Percentiles rank a stretch among this genome's conserved stretches.
These are phyloP conservation scores for Teratosphaeriaceae sp. DNA, from an alignment of 2,329 filamentous ascomycete species.

Conservation along the genomic window DNA sequence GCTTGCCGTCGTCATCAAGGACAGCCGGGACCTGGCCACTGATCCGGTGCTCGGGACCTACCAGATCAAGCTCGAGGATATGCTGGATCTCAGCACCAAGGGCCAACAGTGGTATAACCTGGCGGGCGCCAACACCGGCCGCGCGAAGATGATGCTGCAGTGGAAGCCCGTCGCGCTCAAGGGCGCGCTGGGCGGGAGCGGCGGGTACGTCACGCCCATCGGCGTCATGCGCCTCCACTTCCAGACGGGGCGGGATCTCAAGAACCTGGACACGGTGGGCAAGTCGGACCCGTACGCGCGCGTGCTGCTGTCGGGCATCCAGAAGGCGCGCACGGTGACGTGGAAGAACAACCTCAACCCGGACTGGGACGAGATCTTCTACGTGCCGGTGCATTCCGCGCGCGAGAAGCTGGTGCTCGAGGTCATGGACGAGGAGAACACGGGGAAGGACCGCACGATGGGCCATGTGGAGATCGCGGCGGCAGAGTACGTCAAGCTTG, in stretches of 20 bases:
- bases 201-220: constrained; percentile 87
- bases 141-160: constrained; percentile 82
- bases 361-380: constrained; percentile 92
- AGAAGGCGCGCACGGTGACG: constrained; percentile 87
- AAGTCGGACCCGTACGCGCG: constrained; percentile 95
- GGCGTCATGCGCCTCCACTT: constrained; percentile 95
- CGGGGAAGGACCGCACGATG: constrained; percentile 84
- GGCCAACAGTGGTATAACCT: constrained; percentile 97
- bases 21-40: constrained; percentile 76
- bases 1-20: constrained; percentile 87
- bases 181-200: constrained; percentile 67
- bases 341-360: constrained; percentile 95
- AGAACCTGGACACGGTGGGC: constrained; percentile 90
- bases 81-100: constrained; percentile 83
- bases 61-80: constrained; percentile 90
- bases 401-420: constrained; percentile 83
- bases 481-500: constrained; percentile 71
- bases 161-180: constrained; percentile 93
- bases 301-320: constrained; percentile 80
- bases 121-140: constrained; percentile 70
- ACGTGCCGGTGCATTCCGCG: constrained; percentile 78
- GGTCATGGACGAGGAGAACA: constrained; percentile 92
- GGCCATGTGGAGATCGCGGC: constrained; percentile 72
- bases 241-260: constrained; percentile 70
- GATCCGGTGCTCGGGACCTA: constrained; percentile 87